These are phyloP conservation scores for Aurantiochytrium sp. DNA, from an alignment of 108 stramenopile genomes.

Conservation along the genomic window DNA sequence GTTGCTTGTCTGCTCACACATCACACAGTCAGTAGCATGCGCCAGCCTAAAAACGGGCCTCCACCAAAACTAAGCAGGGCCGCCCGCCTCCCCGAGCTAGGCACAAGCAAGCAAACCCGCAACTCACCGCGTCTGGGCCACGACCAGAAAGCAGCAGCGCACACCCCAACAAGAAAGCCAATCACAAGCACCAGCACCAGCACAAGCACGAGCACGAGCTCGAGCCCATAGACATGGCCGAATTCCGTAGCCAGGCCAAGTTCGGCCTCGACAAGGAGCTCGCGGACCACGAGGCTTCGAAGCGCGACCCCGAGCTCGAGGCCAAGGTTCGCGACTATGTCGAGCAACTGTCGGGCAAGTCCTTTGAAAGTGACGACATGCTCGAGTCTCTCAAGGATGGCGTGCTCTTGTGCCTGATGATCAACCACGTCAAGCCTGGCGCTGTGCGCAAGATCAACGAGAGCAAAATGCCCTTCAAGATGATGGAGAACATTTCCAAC, in stretches of 20 bases:
- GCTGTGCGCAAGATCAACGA: conserved; percentile 15
- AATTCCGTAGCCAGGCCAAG: neutral
- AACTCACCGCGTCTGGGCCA: neutral
- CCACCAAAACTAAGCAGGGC: no score
- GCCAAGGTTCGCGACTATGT: neutral
- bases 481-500: conserved; percentile 15
- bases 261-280: conserved; percentile 17
- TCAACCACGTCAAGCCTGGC: neutral
- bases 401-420: neutral
- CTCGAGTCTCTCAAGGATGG: neutral
- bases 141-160: neutral
- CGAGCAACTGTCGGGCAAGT: neutral
- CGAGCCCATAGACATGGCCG: neutral
- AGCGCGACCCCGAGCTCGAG: neutral
- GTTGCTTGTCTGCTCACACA: no score
- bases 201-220: no score
- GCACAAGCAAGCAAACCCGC: neutral
- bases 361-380: neutral
- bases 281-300: neutral
- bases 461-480: neutral
- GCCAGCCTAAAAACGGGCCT: no score
- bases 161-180: neutral
- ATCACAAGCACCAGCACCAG: no score
- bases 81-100: no score
- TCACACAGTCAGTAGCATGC: no score